A percentile compares a stretch with the other conserved stretches of the same genome.
These are phyloP conservation scores for Xylaria palmicola DNA, from an alignment of 495 filamentous ascomycete species.

Conservation along the genomic window DNA sequence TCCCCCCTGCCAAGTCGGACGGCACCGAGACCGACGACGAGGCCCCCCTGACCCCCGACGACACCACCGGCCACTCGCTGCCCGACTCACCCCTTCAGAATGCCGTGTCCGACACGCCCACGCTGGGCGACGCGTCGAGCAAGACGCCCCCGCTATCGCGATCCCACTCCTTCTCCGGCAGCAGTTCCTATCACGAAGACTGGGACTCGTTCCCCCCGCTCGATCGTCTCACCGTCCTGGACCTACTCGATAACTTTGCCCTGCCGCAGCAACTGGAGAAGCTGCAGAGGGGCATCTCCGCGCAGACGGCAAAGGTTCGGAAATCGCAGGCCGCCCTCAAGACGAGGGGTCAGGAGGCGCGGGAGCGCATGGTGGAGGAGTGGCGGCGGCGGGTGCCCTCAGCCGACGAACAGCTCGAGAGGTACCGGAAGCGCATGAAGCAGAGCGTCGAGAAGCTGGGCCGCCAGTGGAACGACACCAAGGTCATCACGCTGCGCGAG, in stretches of 20 bases:
- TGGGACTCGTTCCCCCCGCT: constrained; percentile 83
- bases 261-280: constrained; percentile 86
- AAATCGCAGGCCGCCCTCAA: constrained; percentile 74
- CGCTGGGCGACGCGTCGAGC: constrained; percentile 41
- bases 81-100: constrained; percentile 40
- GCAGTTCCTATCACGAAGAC: constrained; percentile 80
- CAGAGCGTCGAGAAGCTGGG: constrained; percentile 82
- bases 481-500: constrained; percentile 83
- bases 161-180: constrained; percentile 71
- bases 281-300: constrained; percentile 72
- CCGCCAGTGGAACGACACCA: constrained; percentile 82
- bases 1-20: constrained; percentile 38
- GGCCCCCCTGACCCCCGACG: constrained; percentile 41
- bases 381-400: constrained; percentile 79
- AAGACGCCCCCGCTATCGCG: constrained; percentile 62
- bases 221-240: constrained; percentile 89
- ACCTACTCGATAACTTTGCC: constrained; percentile 90
- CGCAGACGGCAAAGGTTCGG: constrained; percentile 82
- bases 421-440: constrained; percentile 84
- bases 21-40: constrained; percentile 45
- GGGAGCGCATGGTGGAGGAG: constrained; percentile 80
- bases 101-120: constrained; percentile 42
- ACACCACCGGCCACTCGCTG: constrained; percentile 37
- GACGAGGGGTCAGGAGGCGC: constrained; percentile 44
- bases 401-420: constrained; percentile 88